Conservation (phyloP, 1,139 yeast species). For the Pichia sp. region DNA sequence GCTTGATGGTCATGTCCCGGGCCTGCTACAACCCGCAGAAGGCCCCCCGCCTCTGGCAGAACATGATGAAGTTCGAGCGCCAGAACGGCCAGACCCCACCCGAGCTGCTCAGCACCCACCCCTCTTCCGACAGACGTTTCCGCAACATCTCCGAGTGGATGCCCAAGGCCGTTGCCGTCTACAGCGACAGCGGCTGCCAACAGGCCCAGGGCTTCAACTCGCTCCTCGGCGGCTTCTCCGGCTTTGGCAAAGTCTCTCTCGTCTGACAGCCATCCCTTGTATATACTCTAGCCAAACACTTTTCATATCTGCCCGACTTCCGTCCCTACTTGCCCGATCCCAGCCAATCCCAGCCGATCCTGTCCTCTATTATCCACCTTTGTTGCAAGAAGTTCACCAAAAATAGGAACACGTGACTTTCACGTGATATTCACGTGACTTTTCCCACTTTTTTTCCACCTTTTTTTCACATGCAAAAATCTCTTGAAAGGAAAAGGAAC, state of each 20-base stretch:
- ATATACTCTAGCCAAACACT: too few species aligned
- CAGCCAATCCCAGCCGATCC: too few species aligned
- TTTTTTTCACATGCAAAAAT: not conserved
- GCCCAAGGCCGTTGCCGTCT: constrained; percentile 54
- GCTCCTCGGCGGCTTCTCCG: not conserved
- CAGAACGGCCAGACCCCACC: constrained; percentile 36
- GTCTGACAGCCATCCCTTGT: not conserved
- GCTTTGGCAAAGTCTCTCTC: not conserved
- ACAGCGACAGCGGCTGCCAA: constrained; percentile 36
- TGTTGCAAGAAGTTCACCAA: not conserved
- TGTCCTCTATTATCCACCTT: not conserved
- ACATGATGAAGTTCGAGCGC: constrained; percentile 66
- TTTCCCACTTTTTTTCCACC: not conserved
- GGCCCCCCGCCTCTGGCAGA: constrained; percentile 73
- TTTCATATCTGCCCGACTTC: too few species aligned
- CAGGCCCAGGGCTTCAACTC: constrained; percentile 1
- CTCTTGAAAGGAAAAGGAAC: not conserved
- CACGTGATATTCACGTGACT: not conserved
- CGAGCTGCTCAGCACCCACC: constrained; percentile 85
- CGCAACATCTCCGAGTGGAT: constrained; percentile 67
- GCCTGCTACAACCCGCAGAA: constrained; percentile 80
- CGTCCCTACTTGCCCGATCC: too few species aligned
- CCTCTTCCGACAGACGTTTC: constrained; percentile 72
- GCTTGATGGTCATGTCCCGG: constrained; percentile 82
- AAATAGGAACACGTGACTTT: not conserved